Base-by-base conservation (phyloP, 495 filamentous ascomycete genomes). In the Pseudevernia furfuracea region DNA sequence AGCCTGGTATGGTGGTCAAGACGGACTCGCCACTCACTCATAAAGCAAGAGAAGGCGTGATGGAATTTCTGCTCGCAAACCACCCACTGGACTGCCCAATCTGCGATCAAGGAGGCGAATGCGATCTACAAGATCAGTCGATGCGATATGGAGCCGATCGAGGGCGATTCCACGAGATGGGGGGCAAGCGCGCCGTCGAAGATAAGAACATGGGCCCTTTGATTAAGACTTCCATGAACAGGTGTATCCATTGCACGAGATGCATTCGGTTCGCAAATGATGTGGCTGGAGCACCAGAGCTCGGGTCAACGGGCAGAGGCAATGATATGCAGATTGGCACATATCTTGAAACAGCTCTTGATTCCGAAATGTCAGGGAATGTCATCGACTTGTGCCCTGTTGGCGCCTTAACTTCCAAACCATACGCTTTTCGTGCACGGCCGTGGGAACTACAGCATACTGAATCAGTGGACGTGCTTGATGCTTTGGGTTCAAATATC, bases 151-250 rank as follows among this genome's bases (percentile, higher is more conserved):
- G 94, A 69, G 90, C 89, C 58, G 94, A 98, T 75, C 85, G 94
- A 68, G 94, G 94, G 59, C 88, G 94, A 68, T 98, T 98, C 78
- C 94, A 98, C 75, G 94, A 98, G 78, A 78, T 90, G 67, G 85
- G 84, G 52, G 94, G 94, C 69, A 98, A 98, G 84, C 89, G 94
- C 75, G 94, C 90, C 8, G 91, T 96, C 38, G 94, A 98, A 80
- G 94, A 98, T 75, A 98, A 98, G 83, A 97, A 97, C 73, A 96
- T 98, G 68, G 94, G 94, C 10, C 94, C 94, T n/a, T 76, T 98
- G 63, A 87, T 98, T 74, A 98, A 98, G 82, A 98, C 94, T 21
- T 97, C 95, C n/a, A 98, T 98, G 94, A 98, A 97, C 79, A 82
- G 94, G 72, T 98, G 94, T 79, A 98, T 98, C 73, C 94, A 98